phyloP scores from a whole-genome alignment of 352 stramenopile species.

The Phytophthora sp. region DNA sequence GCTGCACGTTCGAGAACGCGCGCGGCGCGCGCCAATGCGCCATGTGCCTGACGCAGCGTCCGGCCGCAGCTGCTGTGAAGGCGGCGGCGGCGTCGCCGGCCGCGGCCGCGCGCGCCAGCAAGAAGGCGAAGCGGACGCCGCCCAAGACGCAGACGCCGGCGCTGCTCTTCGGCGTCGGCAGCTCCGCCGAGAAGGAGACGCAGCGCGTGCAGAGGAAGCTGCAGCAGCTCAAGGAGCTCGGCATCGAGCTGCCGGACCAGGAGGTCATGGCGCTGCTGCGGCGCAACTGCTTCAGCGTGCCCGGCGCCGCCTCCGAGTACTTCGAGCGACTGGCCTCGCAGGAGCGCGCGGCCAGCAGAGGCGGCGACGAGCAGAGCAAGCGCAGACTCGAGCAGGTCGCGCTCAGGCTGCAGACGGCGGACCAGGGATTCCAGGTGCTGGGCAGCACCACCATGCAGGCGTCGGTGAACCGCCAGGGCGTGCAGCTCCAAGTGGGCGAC shows the following conservation, averaged over 20 bases:
- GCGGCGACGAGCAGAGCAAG: slow-evolving; percentile 21
- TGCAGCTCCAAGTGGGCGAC: slow-evolving; percentile 45
- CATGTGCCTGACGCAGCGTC: slow-evolving; percentile 53
- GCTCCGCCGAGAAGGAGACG: slow-evolving; percentile 66
- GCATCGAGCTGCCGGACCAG: slow-evolving; percentile 64
- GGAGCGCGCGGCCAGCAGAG: not conserved
- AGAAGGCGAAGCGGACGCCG: slow-evolving; percentile 18
- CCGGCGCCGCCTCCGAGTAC: slow-evolving; percentile 70
- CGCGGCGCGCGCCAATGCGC: slow-evolving; percentile 38
- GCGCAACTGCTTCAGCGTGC: slow-evolving; percentile 80
- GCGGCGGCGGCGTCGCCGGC: not conserved
- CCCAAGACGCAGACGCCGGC: slow-evolving; percentile 29
- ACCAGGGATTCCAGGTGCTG: slow-evolving; percentile 42
- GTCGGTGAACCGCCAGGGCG: slow-evolving; percentile 52
- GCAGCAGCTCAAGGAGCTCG: slow-evolving; percentile 75
- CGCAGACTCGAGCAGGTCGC: slow-evolving; percentile 42
- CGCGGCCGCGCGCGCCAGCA: not conserved
- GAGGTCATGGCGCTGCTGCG: slow-evolving; percentile 64
- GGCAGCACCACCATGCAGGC: slow-evolving; percentile 53
- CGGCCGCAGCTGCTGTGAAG: not conserved
- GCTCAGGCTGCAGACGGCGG: slow-evolving; percentile 19
- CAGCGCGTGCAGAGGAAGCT: slow-evolving; percentile 70
- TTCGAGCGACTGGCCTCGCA: slow-evolving; percentile 61
- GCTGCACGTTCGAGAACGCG: slow-evolving; percentile 82
- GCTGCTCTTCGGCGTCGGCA: slow-evolving; percentile 63